phyloP scores from a whole-genome alignment of 2,329 filamentous ascomycete genomes.

The Coniella vitis region DNA sequence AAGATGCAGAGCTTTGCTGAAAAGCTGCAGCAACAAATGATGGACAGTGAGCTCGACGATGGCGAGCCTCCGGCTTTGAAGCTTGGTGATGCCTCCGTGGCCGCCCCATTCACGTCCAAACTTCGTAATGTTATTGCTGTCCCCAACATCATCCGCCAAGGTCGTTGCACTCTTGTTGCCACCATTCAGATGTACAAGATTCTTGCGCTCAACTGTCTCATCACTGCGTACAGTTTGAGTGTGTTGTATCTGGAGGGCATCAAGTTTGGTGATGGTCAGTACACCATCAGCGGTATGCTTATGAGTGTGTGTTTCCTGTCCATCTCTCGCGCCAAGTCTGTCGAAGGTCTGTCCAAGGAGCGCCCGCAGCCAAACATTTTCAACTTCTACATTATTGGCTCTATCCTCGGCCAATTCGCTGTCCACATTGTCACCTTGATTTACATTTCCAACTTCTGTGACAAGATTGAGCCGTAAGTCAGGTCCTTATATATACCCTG shows the following conservation, averaged over 20 bases:
- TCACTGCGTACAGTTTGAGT: constrained; percentile 93
- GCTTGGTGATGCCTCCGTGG: constrained; percentile 92
- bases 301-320: constrained; percentile 99
- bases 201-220: constrained; percentile 91
- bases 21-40: constrained; percentile 77
- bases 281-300: constrained; percentile 98
- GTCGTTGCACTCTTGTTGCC: constrained; percentile 91
- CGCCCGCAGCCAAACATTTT: constrained; percentile 98
- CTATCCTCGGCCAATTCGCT: constrained; percentile 93
- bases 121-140: constrained; percentile 94
- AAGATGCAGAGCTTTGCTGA: constrained; percentile 77
- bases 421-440: constrained; percentile 91
- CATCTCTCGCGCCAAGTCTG: constrained; percentile 93
- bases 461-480: constrained; percentile 75
- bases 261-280: constrained; percentile 97
- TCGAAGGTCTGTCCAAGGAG: constrained; percentile 93
- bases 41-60: constrained; percentile 83
- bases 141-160: constrained; percentile 96
- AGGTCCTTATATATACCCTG: background rate
- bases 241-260: constrained; percentile 97
- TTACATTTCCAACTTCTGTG: constrained; percentile 86
- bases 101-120: constrained; percentile 96
- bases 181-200: constrained; percentile 99
- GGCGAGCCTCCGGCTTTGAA: constrained; percentile 93
- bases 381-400: constrained; percentile 97